Evolutionary conservation across 768 basidiomycete genomes (phyloP), one percentile per base, ranked within the genome.

Genomic region (Sporobolomyces roseus): DNA sequence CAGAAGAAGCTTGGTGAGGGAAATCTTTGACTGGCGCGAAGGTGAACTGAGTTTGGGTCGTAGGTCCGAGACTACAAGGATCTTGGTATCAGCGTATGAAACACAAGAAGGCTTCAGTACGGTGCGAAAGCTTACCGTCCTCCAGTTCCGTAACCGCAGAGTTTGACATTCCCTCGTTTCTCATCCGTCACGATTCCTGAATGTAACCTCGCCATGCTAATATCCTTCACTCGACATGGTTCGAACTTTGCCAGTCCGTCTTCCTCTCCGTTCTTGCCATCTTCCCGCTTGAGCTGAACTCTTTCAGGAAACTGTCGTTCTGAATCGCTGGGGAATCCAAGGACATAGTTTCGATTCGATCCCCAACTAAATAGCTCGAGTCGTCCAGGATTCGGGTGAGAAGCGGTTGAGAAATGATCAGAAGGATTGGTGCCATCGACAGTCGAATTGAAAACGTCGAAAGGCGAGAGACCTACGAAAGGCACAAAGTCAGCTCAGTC

Each of bases 381-480:
- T 66, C 77, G 55, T 70, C 75, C 14, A 32, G 77, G 74, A 52
- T 70, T 64, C 45, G 58, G 58, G 46, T 60, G 58, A 32, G 58
- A 60, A n/a, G 52, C 46, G 16, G 68, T 55, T n/a, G 53, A 33
- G 29, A 61, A 52, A 30, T 62, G 29, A 61, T 62, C 79, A 3
- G 76, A 72, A 6, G 88, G 88, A 66, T 85, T 85, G 5, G 89
- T 89, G 33, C 84, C 88, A 76, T 84, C 82, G 69, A 94, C 80
- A 0, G 92, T 94, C 5, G 89, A 88, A 77, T 97, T 97, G 80
- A 91, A 96, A 38, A 98, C 79, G 76, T 98, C 93, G 69, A 91
- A 91, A 0, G 92, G 86, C 0, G 91, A 91, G 78, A 93, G 88
- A 0, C 90, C 68, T 73, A 33, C 9, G 21, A 10, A 21, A 9